Evolutionary conservation across 768 basidiomycete species (phyloP), one percentile per base, ranked within the genome.

Genomic region (Leccinum truebloodii): DNA sequence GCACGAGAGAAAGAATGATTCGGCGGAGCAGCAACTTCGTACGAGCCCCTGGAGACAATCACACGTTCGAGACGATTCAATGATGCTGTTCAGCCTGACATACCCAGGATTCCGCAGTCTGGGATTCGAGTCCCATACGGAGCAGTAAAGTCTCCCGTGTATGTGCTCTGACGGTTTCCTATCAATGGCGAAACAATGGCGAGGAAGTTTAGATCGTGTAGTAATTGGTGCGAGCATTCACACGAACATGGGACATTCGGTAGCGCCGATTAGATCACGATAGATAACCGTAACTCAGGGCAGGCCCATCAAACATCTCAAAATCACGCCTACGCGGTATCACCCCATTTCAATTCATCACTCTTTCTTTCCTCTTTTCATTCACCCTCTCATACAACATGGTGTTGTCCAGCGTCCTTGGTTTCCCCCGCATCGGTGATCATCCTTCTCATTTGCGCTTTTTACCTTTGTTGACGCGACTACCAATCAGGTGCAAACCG

Each of bases 361-460:
- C 55, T 62, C 58, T 58, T 65, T 62, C 59, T 53, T 57, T 62
- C 66, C 51, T 46, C 66, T 53, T 59, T 53, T 59, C 52, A 55
- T 54, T 53, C 54, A 12, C 53, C 52, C 65, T 52, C 64, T 67
- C 66, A 61, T 60, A 54, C 62, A 63, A 58, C 70, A 89, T 94
- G 90, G 91, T 94, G 62, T 71, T 76, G 51, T 94, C 92, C 63
- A 89, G 90, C 71, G 90, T 95, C 67, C 86, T 95, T 69, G 94
- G 94, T 69, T 95, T 92, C 79, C 94, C 94, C 70, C 89, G 94
- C 71, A 94, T 95, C 77, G 94, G 71, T 72, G 52, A 52, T 52
- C 13, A 35, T 14, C 34, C 16, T 20, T 6, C 35, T 58, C 32
- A 12, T 49, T 22, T 3, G 6, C 26, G 57, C 34, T 6, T 20